A percentile compares a stretch with the other conserved stretches of the same genome.
Conservation (phyloP, 148 eudicot genomes). For the Spergularia marina region DNA sequence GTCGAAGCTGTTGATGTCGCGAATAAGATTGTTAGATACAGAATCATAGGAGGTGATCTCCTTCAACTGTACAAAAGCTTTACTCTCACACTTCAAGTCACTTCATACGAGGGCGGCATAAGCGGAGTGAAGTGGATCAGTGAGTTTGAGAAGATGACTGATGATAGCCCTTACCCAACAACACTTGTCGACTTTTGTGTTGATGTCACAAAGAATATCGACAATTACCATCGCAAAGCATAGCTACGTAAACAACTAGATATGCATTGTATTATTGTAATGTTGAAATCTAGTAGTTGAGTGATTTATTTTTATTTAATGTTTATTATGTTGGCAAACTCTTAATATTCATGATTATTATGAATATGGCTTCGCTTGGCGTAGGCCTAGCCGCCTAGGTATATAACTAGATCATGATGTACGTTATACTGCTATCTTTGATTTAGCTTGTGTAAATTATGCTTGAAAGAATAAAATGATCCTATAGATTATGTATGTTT, state of each 20-base stretch:
- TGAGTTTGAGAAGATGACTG: background rate
- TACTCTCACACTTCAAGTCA: background rate
- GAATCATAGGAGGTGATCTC: slow-evolving; percentile 1
- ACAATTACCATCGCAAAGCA: background rate
- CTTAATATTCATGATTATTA: too few relatives aligned
- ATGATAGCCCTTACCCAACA: background rate
- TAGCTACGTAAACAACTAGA: background rate
- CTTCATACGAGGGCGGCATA: background rate
- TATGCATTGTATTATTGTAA: too few relatives aligned
- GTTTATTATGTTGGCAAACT: too few relatives aligned
- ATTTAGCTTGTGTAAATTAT: too few relatives aligned
- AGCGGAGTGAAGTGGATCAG: background rate
- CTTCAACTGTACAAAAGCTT: background rate
- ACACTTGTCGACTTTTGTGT: background rate
- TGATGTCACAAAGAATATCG: background rate
- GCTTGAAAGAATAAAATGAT: too few relatives aligned
- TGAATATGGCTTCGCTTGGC: too few relatives aligned
- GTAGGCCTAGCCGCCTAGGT: too few relatives aligned
- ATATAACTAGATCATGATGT: too few relatives aligned
- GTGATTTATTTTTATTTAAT: too few relatives aligned
- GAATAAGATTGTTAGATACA: background rate
- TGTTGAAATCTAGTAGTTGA: too few relatives aligned
- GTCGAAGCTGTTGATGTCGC: slow-evolving; percentile 6
- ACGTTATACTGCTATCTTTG: too few relatives aligned
- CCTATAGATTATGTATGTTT: too few relatives aligned